Evolutionary conservation across 306 rosid species (phyloP).

Genomic region (Corylus heterophylla): DNA sequence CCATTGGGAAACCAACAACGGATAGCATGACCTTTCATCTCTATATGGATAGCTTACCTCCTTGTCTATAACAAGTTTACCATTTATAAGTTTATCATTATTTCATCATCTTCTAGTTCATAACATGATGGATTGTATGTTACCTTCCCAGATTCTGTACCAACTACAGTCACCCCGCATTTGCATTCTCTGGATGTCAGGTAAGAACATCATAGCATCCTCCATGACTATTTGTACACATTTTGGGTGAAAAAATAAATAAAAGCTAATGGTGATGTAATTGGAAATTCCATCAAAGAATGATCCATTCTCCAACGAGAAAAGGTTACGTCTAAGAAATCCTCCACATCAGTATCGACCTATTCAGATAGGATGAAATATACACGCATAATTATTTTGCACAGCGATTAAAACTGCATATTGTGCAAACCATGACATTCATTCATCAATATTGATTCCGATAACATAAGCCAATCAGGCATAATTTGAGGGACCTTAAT

Average conservation of each 20-base stretch:
- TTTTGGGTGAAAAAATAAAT: not conserved
- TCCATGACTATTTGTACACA: not conserved
- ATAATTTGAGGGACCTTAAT: not conserved
- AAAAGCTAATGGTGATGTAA: not conserved
- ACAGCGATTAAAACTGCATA: not conserved
- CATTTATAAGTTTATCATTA: not conserved
- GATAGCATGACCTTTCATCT: constrained; percentile 7
- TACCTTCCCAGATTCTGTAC: not conserved
- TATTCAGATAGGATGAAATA: not conserved
- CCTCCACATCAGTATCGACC: not conserved
- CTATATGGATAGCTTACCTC: not conserved
- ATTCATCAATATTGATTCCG: not conserved
- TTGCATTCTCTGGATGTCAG: not conserved
- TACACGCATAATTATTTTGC: not conserved
- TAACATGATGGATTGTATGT: not conserved
- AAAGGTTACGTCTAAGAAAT: not conserved
- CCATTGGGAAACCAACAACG: not conserved
- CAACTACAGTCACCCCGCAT: not conserved
- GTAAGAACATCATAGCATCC: not conserved
- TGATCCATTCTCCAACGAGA: not conserved
- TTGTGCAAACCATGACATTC: not conserved
- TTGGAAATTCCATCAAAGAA: not conserved
- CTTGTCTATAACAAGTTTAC: not conserved
- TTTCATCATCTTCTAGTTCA: not conserved
- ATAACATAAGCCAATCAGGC: not conserved